A percentile compares a stretch with the other conserved stretches of the same genome.
Evolutionary conservation across 345 rosid genomes (phyloP).

Genomic region (Aurinia saxatilis): DNA sequence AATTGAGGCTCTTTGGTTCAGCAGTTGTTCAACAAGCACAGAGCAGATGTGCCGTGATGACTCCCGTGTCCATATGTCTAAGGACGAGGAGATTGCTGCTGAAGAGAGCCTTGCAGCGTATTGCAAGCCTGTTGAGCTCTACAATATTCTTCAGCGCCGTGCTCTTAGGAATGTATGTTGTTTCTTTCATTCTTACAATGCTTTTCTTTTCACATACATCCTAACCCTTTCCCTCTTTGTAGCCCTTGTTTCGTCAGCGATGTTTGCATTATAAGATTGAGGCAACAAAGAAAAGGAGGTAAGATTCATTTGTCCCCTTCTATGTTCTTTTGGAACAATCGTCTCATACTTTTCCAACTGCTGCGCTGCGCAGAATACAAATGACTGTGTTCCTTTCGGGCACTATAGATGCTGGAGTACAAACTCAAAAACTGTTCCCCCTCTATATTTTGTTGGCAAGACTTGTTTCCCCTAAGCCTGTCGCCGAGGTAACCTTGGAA

Average conservation of each 20-base stretch:
- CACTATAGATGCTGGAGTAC: slow-evolving; percentile 44
- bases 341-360: neutral
- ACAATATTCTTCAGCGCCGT: slow-evolving; percentile 91
- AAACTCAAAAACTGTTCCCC: slow-evolving; percentile 56
- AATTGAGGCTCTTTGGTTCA: neutral
- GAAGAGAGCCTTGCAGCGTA: slow-evolving; percentile 75
- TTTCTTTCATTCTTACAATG: neutral
- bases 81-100: slow-evolving; percentile 85
- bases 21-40: slow-evolving; percentile 70
- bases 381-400: slow-evolving; percentile 55
- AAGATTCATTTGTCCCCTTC: neutral
- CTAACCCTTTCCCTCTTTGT: slow-evolving; percentile 10
- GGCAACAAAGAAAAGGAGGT: slow-evolving; percentile 78
- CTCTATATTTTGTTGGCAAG: slow-evolving; percentile 78
- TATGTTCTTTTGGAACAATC: too few relatives aligned
- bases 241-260: slow-evolving; percentile 90
- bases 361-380: slow-evolving; percentile 54
- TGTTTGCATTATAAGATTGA: slow-evolving; percentile 81
- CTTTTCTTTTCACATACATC: too few relatives aligned
- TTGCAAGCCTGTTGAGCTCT: slow-evolving; percentile 98
- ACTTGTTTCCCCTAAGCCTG: slow-evolving; percentile 46
- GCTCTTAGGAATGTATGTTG: slow-evolving; percentile 58
- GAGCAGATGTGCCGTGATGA: slow-evolving; percentile 96
- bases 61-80: slow-evolving; percentile 61
- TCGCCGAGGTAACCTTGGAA: slow-evolving; percentile 44